Evolutionary conservation across 1,284 basidiomycete genomes (phyloP).

Genomic region (Cerioporus squamosus): DNA sequence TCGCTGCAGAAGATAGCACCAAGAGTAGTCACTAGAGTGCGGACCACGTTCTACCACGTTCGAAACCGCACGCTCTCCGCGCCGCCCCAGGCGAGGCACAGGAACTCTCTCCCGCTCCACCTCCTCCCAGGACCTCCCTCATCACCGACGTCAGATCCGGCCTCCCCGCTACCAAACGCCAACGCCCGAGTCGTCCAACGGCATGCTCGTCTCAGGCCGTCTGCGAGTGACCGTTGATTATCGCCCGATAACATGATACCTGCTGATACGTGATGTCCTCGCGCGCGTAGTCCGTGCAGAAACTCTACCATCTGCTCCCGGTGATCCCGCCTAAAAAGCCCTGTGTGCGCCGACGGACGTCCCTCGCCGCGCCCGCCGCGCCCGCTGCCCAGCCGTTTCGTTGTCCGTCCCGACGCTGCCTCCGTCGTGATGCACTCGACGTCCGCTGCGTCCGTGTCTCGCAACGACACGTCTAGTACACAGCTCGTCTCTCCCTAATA

Average conservation of each 20-base stretch:
- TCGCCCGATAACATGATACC: background rate
- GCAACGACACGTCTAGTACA: background rate
- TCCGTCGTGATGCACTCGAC: background rate
- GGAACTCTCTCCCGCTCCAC: conserved; percentile 5
- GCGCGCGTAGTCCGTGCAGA: background rate
- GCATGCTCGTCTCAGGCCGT: background rate
- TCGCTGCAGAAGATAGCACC: background rate
- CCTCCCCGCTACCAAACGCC: conserved; percentile 22
- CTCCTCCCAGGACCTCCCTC: too few species aligned
- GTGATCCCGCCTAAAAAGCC: background rate
- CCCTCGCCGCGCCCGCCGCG: background rate
- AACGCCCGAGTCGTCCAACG: background rate
- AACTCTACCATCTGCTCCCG: background rate
- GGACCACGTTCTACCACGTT: too few species aligned
- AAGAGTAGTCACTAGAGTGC: background rate
- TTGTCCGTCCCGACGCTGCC: background rate
- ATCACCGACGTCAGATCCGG: conserved; percentile 8
- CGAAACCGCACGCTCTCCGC: conserved; percentile 6
- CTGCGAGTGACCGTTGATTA: background rate
- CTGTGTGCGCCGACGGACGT: background rate
- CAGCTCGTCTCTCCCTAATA: background rate
- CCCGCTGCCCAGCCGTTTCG: too few species aligned
- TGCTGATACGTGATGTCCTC: background rate
- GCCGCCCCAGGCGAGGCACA: conserved; percentile 9
- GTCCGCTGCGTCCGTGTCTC: background rate